These are phyloP conservation scores for Lactifluus hygrophoroides DNA, from an alignment of 768 basidiomycete genomes.

Conservation along the genomic window DNA sequence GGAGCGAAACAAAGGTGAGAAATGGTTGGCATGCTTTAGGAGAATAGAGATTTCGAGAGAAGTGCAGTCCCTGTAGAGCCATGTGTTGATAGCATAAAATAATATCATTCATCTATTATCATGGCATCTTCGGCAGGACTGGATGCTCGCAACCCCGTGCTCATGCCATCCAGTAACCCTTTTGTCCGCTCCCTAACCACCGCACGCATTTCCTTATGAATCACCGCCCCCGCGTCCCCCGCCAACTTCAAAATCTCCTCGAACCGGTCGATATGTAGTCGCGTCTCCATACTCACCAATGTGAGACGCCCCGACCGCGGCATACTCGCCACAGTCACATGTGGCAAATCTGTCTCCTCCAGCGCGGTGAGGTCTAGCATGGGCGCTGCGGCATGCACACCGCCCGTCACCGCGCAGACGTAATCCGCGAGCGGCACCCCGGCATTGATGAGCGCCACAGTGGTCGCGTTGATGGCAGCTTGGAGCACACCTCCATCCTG, in stretches of 20 bases:
- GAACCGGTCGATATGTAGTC: conserved; percentile 88
- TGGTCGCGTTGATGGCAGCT: conserved; percentile 90
- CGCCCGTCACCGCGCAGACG: conserved; percentile 82
- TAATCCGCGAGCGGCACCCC: conserved; percentile 90
- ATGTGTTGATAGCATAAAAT: neutral
- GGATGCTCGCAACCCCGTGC: conserved; percentile 30
- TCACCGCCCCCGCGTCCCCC: conserved; percentile 62
- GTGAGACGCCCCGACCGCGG: conserved; percentile 81
- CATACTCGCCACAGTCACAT: conserved; percentile 82
- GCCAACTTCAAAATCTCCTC: conserved; percentile 81
- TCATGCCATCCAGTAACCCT: conserved; percentile 55
- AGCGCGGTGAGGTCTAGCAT: conserved; percentile 81
- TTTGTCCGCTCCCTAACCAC: conserved; percentile 59
- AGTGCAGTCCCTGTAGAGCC: conserved; percentile 1
- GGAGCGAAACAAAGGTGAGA: conserved; percentile 80
- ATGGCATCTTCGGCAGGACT: conserved; percentile 17
- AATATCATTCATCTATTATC: conserved; percentile 8
- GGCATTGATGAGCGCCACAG: conserved; percentile 81
- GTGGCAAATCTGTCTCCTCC: conserved; percentile 88
- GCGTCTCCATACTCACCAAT: conserved; percentile 86
- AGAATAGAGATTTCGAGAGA: conserved; percentile 35
- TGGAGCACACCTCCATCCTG: conserved; percentile 90
- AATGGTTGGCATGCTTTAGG: conserved; percentile 88
- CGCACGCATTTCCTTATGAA: conserved; percentile 78
- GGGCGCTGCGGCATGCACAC: conserved; percentile 72